phyloP scores from a whole-genome alignment of 176 grass and related monocot species.

The Musa beccarii region DNA sequence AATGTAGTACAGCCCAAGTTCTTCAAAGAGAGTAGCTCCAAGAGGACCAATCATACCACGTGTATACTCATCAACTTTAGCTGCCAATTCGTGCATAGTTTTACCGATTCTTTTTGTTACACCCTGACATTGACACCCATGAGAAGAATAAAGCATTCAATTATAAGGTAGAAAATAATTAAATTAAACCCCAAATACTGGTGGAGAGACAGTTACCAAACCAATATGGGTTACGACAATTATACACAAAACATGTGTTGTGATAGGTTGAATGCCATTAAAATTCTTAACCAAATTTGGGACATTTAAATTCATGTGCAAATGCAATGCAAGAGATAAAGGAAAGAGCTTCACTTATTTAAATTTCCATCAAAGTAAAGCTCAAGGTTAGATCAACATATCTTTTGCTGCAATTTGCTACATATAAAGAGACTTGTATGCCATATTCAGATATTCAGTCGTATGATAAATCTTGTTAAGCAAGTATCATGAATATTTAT shows the following conservation, averaged over 20 bases:
- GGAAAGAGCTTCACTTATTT: background rate
- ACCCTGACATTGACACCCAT: slow-evolving; percentile 31
- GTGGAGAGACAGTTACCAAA: background rate
- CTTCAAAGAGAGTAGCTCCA: slow-evolving; percentile 77
- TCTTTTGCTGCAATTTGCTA: background rate
- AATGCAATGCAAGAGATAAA: background rate
- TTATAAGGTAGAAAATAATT: background rate
- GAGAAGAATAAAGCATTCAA: background rate
- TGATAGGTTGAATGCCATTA: too few relatives aligned
- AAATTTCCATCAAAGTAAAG: background rate
- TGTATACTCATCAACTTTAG: slow-evolving; percentile 73
- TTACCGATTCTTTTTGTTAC: slow-evolving; percentile 75
- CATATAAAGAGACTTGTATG: background rate
- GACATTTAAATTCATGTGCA: background rate
- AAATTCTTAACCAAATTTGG: background rate
- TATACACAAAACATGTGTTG: background rate
- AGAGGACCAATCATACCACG: slow-evolving; percentile 69
- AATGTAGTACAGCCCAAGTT: slow-evolving; percentile 78
- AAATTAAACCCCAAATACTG: background rate
- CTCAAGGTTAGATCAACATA: background rate
- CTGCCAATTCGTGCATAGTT: slow-evolving; percentile 66
- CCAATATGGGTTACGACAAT: background rate
- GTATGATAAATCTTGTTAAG: background rate
- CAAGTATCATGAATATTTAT: background rate
- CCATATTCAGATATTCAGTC: background rate